These are phyloP conservation scores for Erodium moschatum DNA, from an alignment of 441 rosid species.

Conservation along the genomic window DNA sequence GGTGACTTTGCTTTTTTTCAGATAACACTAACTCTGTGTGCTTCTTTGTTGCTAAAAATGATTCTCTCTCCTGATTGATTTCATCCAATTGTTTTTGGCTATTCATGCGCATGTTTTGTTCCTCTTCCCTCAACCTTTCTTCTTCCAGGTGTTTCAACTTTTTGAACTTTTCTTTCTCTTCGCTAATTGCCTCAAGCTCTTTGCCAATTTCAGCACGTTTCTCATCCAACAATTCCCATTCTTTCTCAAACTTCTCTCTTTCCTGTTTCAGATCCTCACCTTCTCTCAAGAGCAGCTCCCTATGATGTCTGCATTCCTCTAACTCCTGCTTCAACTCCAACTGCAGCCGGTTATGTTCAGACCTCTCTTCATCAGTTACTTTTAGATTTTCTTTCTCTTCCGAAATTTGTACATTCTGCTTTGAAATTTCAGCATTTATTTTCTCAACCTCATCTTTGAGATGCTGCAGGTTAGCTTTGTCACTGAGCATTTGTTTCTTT, in stretches of 20 bases:
- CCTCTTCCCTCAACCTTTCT: constrained; percentile 54
- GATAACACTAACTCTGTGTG: constrained; percentile 46
- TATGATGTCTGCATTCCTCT: constrained; percentile 41
- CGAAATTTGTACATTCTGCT: constrained; percentile 45
- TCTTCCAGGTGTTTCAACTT: constrained; percentile 37
- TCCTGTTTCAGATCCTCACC: constrained; percentile 58
- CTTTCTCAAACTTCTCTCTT: constrained; percentile 65
- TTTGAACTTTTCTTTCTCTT: constrained; percentile 47
- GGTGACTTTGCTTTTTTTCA: constrained; percentile 40
- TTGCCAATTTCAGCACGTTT: constrained; percentile 43
- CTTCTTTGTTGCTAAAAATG: constrained; percentile 53
- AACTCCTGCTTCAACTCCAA: constrained; percentile 58
- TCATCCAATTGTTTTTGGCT: constrained; percentile 46
- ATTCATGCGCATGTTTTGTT: constrained; percentile 37
- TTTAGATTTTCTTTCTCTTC: constrained; percentile 52
- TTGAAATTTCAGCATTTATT: constrained; percentile 46
- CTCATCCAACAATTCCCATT: constrained; percentile 67
- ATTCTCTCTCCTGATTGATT: constrained; percentile 53
- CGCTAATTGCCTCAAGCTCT: constrained; percentile 35
- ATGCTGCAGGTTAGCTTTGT: constrained; percentile 38
- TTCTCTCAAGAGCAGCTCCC: constrained; percentile 56
- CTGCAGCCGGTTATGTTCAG: constrained; percentile 49
- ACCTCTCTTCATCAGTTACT: constrained; percentile 52
- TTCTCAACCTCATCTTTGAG: constrained; percentile 59
- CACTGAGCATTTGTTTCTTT: constrained; percentile 40